phyloP scores from a whole-genome alignment of 75 land plant species.

The Pseudotsuga menziesii region DNA sequence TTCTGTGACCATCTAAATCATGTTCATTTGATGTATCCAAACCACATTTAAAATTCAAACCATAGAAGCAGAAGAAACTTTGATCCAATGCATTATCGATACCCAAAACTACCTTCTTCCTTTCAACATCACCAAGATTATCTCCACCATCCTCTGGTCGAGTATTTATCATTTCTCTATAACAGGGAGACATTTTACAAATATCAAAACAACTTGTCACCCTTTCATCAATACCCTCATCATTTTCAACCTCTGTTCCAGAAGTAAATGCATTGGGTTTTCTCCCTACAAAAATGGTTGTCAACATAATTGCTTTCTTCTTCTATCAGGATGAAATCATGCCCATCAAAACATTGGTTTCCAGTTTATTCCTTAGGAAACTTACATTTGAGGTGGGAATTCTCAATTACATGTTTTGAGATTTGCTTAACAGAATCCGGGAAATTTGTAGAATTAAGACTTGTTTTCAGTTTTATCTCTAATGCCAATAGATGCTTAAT shows the following conservation, averaged over 20 bases:
- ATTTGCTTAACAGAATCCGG: not conserved
- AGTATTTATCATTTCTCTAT: constrained; percentile 11
- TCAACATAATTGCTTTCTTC: constrained; percentile 9
- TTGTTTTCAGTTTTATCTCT: constrained; percentile 69
- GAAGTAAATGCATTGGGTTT: not conserved
- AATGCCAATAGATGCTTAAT: constrained; percentile 84
- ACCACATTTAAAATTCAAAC: constrained; percentile 72
- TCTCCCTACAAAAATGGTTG: constrained; percentile 7
- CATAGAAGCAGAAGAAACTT: constrained; percentile 96
- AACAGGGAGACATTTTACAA: constrained; percentile 6
- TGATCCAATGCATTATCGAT: constrained; percentile 94
- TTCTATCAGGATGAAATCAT: constrained; percentile 5
- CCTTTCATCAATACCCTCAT: not conserved
- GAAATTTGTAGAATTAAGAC: constrained; percentile 12
- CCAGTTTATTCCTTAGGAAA: not conserved
- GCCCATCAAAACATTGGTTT: not conserved
- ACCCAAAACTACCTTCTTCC: constrained; percentile 55
- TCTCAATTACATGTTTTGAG: not conserved
- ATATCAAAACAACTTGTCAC: not conserved
- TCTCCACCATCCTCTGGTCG: constrained; percentile 7
- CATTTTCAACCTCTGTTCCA: constrained; percentile 6
- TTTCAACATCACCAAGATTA: constrained; percentile 46
- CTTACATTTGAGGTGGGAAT: not conserved
- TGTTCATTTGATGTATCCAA: constrained; percentile 72
- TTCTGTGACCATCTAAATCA: constrained; percentile 73